phyloP scores from a whole-genome alignment of 139 green algal genomes.

The Tetratostichococcus sp. region DNA sequence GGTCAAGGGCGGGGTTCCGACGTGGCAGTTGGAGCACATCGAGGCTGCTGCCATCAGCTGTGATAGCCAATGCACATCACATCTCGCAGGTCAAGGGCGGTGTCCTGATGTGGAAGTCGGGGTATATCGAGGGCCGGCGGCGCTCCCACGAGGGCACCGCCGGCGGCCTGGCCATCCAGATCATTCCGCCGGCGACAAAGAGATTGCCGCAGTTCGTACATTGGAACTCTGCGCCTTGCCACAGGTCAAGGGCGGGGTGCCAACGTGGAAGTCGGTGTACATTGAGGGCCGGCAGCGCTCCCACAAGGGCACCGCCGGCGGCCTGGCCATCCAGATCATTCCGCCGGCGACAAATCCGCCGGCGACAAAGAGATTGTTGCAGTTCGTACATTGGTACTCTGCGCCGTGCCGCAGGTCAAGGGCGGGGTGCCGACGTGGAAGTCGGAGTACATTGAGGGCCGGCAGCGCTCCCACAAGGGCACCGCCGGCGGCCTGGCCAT shows the following conservation, averaged over 20 bases:
- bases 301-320: conserved; percentile 53
- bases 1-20: too few species aligned
- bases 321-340: conserved; percentile 68
- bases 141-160: conserved; percentile 42
- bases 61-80: conserved; percentile 48
- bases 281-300: neutral
- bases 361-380: conserved; percentile 61
- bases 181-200: conserved; percentile 59
- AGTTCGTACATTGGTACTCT: too few species aligned
- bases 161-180: conserved; percentile 65
- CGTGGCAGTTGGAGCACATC: too few species aligned
- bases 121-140: conserved; percentile 20
- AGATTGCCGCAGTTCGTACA: conserved; percentile 35
- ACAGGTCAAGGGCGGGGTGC: conserved; percentile 15
- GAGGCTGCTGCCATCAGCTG: too few species aligned
- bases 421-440: conserved; percentile 47
- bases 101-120: conserved; percentile 46
- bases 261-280: conserved; percentile 53
- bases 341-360: conserved; percentile 51
- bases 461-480: conserved; percentile 31
- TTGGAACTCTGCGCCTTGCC: too few species aligned
- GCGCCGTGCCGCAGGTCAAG: too few species aligned
- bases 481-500: conserved; percentile 59
- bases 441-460: conserved; percentile 18
- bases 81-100: too few species aligned